Evolutionary conservation across 768 basidiomycete species (phyloP).

Genomic region (Kwoniella heveanensis): DNA sequence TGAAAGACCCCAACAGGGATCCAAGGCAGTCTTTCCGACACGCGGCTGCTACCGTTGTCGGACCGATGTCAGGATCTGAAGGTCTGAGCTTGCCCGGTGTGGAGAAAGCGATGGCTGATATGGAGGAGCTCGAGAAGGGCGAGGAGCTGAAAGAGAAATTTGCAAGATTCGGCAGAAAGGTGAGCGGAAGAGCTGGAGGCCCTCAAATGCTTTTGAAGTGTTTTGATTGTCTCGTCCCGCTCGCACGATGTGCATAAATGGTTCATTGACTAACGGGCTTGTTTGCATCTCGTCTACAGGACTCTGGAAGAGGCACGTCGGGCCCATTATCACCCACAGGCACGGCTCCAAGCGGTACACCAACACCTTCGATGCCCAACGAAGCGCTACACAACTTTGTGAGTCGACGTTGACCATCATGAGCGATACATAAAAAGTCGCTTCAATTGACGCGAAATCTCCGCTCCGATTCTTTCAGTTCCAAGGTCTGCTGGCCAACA

Average conservation of each 20-base stretch:
- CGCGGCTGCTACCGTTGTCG: slow-evolving; percentile 71
- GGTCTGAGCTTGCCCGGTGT: slow-evolving; percentile 84
- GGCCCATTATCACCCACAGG: slow-evolving; percentile 33
- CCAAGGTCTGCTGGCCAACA: slow-evolving; percentile 29
- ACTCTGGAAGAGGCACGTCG: slow-evolving; percentile 22
- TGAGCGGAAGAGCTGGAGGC: slow-evolving; percentile 23
- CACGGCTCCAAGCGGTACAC: slow-evolving; percentile 8
- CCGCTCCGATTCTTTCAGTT: slow-evolving; percentile 23
- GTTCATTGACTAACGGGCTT: too few relatives aligned
- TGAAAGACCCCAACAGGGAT: slow-evolving; percentile 86
- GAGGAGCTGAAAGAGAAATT: slow-evolving; percentile 51
- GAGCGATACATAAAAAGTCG: too few relatives aligned
- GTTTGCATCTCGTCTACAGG: slow-evolving; percentile 21
- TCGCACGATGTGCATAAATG: too few relatives aligned
- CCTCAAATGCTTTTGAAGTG: too few relatives aligned
- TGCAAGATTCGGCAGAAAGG: slow-evolving; percentile 43
- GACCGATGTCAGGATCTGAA: slow-evolving; percentile 84
- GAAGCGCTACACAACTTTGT: slow-evolving; percentile 55
- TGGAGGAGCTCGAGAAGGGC: slow-evolving; percentile 64
- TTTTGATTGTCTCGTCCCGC: too few relatives aligned
- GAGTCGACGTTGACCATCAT: slow-evolving; percentile 14
- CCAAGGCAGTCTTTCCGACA: slow-evolving; percentile 84
- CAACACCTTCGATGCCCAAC: slow-evolving; percentile 41
- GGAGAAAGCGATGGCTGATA: slow-evolving; percentile 80
- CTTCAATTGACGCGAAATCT: too few relatives aligned